Percentiles rank a stretch among this genome's conserved stretches.
These are phyloP conservation scores for Ogataea trehalophila DNA, from an alignment of 805 yeast genomes.

Conservation along the genomic window DNA sequence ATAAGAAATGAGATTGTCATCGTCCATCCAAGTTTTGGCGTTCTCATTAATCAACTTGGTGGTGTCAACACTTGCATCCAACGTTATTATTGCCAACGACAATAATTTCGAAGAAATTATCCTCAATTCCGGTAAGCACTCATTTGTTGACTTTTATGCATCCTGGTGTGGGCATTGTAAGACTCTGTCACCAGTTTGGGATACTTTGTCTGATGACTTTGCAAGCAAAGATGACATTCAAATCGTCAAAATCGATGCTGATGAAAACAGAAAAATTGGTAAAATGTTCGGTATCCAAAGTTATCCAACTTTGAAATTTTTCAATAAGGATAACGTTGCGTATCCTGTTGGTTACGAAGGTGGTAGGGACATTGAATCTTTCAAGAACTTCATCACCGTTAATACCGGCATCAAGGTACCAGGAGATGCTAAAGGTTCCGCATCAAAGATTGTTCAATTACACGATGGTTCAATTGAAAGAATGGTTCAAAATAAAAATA, in stretches of 20 bases:
- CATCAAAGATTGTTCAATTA: slow-evolving; percentile 23
- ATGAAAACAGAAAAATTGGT: slow-evolving; percentile 46
- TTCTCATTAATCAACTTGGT: too few species aligned
- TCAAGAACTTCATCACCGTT: slow-evolving; percentile 44
- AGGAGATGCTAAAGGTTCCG: slow-evolving; percentile 1
- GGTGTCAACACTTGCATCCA: slow-evolving; percentile 11
- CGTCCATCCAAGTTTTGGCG: too few species aligned
- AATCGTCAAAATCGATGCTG: slow-evolving; percentile 54
- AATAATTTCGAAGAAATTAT: slow-evolving; percentile 51
- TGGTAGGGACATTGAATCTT: slow-evolving; percentile 42
- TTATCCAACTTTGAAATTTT: slow-evolving; percentile 60
- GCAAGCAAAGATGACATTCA: slow-evolving; percentile 20
- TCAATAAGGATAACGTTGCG: slow-evolving; percentile 42
- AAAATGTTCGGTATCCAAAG: slow-evolving; percentile 51
- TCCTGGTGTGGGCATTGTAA: slow-evolving; percentile 73
- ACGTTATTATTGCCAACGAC: slow-evolving; percentile 42
- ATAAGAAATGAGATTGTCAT: too few species aligned
- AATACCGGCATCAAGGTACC: slow-evolving; percentile 32
- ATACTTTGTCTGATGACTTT: slow-evolving; percentile 22
- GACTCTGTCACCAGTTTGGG: slow-evolving; percentile 47
- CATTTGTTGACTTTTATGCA: slow-evolving; percentile 72
- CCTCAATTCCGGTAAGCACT: slow-evolving; percentile 58
- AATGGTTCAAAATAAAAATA: slow-evolving; percentile 29
- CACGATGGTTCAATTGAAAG: slow-evolving; percentile 27
- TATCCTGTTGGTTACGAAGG: slow-evolving; percentile 56